A percentile compares a stretch with the other conserved stretches of the same genome.
Conservation (phyloP, 371 early-diverging fungal genomes). For the Lichtheimia ramosa region DNA sequence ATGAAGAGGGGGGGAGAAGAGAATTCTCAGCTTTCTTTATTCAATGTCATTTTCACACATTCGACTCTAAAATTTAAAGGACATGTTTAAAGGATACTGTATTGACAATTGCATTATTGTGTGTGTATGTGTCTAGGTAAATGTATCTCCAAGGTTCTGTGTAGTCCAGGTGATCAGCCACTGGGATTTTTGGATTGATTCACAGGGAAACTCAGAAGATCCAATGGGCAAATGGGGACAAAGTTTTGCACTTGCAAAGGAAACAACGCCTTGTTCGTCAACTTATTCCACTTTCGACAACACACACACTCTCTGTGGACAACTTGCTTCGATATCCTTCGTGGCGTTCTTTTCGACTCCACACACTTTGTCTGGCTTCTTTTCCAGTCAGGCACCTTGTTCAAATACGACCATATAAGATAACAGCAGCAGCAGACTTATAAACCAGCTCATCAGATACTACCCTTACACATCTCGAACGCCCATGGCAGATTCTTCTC, state of each 20-base stretch:
- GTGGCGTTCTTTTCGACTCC: slow-evolving; percentile 24
- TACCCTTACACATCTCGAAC: neutral
- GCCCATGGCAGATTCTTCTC: slow-evolving; percentile 5
- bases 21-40: neutral
- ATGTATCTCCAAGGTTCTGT: no score
- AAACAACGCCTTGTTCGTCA: neutral
- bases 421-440: neutral
- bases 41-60: no score
- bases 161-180: no score
- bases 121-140: no score
- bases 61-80: no score
- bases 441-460: no score
- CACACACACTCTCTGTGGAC: neutral
- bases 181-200: no score
- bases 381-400: slow-evolving; percentile 15
- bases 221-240: no score
- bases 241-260: no score
- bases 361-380: slow-evolving; percentile 22
- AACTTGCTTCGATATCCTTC: slow-evolving; percentile 1
- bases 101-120: no score
- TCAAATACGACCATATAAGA: neutral
- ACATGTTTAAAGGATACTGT: no score
- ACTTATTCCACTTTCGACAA: slow-evolving; percentile 3
- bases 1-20: neutral
- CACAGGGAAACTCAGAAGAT: no score